Conservation (phyloP, 495 filamentous ascomycete species). For the Hypoxylon fragiforme region DNA sequence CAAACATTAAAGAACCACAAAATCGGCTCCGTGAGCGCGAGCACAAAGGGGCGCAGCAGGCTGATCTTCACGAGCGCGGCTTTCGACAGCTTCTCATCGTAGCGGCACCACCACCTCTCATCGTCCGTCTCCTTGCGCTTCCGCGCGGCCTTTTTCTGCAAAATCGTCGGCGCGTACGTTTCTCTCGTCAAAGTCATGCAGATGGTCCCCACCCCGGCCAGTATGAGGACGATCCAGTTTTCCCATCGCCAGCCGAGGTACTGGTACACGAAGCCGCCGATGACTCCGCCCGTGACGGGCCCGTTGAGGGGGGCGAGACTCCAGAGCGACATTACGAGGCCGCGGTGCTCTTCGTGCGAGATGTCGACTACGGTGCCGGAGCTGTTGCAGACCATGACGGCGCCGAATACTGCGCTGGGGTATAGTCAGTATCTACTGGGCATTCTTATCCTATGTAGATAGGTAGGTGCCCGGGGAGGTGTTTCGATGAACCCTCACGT, state of each 20-base stretch:
- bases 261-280: constrained; percentile 76
- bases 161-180: constrained; percentile 75
- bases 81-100: constrained; percentile 63
- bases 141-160: constrained; percentile 68
- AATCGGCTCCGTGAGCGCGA: constrained; percentile 82
- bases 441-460: too few relatives aligned
- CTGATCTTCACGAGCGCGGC: constrained; percentile 63
- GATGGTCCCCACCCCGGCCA: constrained; percentile 58
- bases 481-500: too few relatives aligned
- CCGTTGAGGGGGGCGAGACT: constrained; percentile 80
- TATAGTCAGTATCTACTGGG: constrained; percentile 24
- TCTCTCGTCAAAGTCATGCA: constrained; percentile 64
- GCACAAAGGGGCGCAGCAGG: constrained; percentile 73
- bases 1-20: constrained; percentile 79
- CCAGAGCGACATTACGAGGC: constrained; percentile 74
- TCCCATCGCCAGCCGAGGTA: constrained; percentile 86
- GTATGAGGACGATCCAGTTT: constrained; percentile 81
- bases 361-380: constrained; percentile 86
- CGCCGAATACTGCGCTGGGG: constrained; percentile 68
- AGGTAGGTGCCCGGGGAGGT: too few relatives aligned
- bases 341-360: constrained; percentile 67
- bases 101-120: constrained; percentile 73
- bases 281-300: constrained; percentile 63
- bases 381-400: constrained; percentile 77
- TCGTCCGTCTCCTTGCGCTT: constrained; percentile 75